phyloP scores from a whole-genome alignment of 441 rosid genomes.

The Populus hybrid region DNA sequence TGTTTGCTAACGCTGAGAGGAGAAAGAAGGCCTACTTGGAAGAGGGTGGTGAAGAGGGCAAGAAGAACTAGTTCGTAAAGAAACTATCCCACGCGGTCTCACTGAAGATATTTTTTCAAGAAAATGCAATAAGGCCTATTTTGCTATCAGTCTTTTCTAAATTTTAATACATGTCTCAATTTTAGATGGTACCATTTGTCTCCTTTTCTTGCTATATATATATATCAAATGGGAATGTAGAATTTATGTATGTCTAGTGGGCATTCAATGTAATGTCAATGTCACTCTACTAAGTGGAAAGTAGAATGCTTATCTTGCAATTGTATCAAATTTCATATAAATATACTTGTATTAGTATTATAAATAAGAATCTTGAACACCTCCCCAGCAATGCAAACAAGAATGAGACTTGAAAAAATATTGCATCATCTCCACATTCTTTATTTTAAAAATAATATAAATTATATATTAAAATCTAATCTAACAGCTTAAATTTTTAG shows the following conservation, averaged over 20 bases:
- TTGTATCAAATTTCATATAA: neutral
- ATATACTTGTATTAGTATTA: neutral
- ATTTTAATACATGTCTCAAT: neutral
- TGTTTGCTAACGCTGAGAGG: constrained; percentile 64
- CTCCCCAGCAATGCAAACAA: too few relatives aligned
- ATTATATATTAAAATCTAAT: too few relatives aligned
- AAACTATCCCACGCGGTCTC: neutral
- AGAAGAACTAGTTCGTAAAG: constrained; percentile 49
- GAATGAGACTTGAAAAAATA: too few relatives aligned
- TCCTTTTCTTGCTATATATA: neutral
- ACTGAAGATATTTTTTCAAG: neutral
- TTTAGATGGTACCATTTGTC: neutral
- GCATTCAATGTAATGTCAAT: neutral
- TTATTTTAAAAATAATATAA: too few relatives aligned
- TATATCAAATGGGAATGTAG: neutral
- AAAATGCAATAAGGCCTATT: neutral
- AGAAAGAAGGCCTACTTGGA: constrained; percentile 88
- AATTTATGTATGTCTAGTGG: neutral
- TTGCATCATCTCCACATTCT: too few relatives aligned
- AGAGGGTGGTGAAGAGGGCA: constrained; percentile 86
- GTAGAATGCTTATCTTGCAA: neutral
- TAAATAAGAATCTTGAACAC: neutral
- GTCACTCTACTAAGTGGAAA: too few relatives aligned
- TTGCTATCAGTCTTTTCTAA: neutral
- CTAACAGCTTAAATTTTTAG: accelerated